phyloP scores from a whole-genome alignment of 2,329 filamentous ascomycete species.

The Aaosphaeria arxii region DNA sequence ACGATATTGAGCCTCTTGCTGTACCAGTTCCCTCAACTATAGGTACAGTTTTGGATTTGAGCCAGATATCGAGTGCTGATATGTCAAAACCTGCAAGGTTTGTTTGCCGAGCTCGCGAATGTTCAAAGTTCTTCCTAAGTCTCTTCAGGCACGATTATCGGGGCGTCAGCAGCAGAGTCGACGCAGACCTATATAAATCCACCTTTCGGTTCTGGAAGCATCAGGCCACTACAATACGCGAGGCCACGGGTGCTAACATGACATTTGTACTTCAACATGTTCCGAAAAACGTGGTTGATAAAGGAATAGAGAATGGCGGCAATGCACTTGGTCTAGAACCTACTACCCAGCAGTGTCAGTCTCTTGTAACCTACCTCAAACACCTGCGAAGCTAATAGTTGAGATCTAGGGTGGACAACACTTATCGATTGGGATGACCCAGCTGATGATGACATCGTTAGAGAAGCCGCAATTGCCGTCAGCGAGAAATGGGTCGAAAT shows the following conservation, averaged over 20 bases:
- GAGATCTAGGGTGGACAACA: slow-evolving; percentile 3
- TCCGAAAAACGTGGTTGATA: neutral
- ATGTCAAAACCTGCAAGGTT: neutral
- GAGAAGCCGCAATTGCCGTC: slow-evolving; percentile 2
- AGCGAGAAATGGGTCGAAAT: slow-evolving; percentile 3
- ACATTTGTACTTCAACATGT: slow-evolving; percentile 7
- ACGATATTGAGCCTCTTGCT: slow-evolving; percentile 4
- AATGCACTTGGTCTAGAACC: slow-evolving; percentile 4
- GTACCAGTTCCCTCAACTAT: slow-evolving; percentile 1
- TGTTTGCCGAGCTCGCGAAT: neutral
- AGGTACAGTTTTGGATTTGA: slow-evolving; percentile 1
- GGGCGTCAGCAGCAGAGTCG: slow-evolving; percentile 8
- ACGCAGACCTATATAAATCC: slow-evolving; percentile 22
- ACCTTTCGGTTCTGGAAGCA: slow-evolving; percentile 12
- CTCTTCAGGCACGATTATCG: slow-evolving; percentile 22
- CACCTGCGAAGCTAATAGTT: neutral
- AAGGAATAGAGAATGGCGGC: slow-evolving; percentile 2
- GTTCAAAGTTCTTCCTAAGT: neutral
- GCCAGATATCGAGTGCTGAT: neutral
- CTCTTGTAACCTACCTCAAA: neutral
- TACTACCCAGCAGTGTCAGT: slow-evolving; percentile 5
- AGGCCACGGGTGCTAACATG: slow-evolving; percentile 5
- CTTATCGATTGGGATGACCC: slow-evolving; percentile 3
- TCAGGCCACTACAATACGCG: slow-evolving; percentile 1
- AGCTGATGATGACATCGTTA: slow-evolving; percentile 4